Percentiles rank a stretch among this genome's conserved stretches.
Conservation (phyloP, 768 basidiomycete species). For the Mycena filopes region DNA sequence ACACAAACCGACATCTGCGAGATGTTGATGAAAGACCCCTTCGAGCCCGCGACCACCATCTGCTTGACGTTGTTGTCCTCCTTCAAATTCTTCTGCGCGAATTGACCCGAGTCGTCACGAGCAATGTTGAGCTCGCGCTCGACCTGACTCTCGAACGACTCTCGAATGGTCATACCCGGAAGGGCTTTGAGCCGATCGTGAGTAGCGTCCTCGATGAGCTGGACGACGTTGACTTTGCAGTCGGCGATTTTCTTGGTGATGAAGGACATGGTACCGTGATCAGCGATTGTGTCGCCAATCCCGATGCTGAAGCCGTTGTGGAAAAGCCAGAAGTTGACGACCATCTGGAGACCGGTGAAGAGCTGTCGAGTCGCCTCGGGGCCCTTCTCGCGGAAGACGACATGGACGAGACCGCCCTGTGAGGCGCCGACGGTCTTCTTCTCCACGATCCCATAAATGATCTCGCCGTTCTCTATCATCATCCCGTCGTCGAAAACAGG, state of each 20-base stretch:
- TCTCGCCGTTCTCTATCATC: slow-evolving; percentile 95
- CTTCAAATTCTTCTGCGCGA: slow-evolving; percentile 97
- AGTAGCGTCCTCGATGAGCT: slow-evolving; percentile 84
- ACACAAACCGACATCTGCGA: slow-evolving; percentile 99
- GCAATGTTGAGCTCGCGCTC: slow-evolving; percentile 93
- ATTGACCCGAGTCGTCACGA: slow-evolving; percentile 95
- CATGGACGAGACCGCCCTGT: slow-evolving; percentile 93
- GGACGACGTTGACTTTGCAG: slow-evolving; percentile 82
- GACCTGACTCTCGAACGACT: slow-evolving; percentile 95
- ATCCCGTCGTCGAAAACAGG: slow-evolving; percentile 95
- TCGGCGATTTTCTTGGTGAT: slow-evolving; percentile 87
- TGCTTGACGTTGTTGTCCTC: slow-evolving; percentile 99
- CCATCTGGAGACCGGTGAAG: slow-evolving; percentile 93
- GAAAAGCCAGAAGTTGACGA: slow-evolving; percentile 99
- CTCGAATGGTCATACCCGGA: slow-evolving; percentile 99
- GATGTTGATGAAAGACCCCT: slow-evolving; percentile 99
- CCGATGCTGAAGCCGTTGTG: slow-evolving; percentile 99
- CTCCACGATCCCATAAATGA: slow-evolving; percentile 94
- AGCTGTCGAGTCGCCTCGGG: slow-evolving; percentile 90
- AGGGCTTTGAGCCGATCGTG: slow-evolving; percentile 88
- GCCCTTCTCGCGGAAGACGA: slow-evolving; percentile 97
- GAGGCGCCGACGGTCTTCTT: slow-evolving; percentile 99
- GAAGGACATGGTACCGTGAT: slow-evolving; percentile 84
- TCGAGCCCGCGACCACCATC: slow-evolving; percentile 99
- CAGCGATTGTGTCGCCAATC: slow-evolving; percentile 98